Evolutionary conservation across 2,329 filamentous ascomycete genomes (phyloP), one percentile per base, ranked within the genome.

Genomic region (Pestalotiopsis sp.): DNA sequence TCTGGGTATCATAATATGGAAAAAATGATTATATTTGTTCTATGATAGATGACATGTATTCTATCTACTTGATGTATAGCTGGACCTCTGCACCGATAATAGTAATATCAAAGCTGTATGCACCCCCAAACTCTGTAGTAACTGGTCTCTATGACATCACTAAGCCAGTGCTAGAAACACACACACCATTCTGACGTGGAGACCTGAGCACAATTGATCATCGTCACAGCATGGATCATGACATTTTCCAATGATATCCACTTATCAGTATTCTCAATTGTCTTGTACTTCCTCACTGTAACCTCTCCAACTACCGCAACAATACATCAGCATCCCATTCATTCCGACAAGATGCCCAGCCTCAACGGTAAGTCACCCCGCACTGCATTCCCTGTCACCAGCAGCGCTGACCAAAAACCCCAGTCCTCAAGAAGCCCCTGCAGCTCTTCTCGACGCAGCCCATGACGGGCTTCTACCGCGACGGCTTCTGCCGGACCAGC

Each of bases 381-480:
- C 27, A 36, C 9, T 56, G 12, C 12, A n/a, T 6, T 56, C 41
- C 20, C 12, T 1, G 20, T 9, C 12, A 3, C 23, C 13, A 27
- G 20, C 20, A 9, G 36, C 45, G 13, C 3, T 12, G 41, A 41
- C 25, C 41, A n/a, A 3, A 39, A 20, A 67, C 63, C 67, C 23
- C 73, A 87, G 87, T 90, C 56, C 84, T 89, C 79, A 85, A 85
- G 59, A 84, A 87, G 68, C 88, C 87, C n/a, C 83, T 91, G 14
- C 78, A 84, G 31, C 80, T 87, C 39, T 88, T 90, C 80, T 87
- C 84, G 45, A 86, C 85, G 67, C 81, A 83, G 62, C 89, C 88
- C 9, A 82, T 87, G 75, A 90, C 88, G 1, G 89, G 89, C 66
- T 90, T 85, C 81, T 84, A 87, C 72, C 85, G 88, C 62, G 88